phyloP scores from a whole-genome alignment of 2,329 filamentous ascomycete species.

The Penicillium sp. region DNA sequence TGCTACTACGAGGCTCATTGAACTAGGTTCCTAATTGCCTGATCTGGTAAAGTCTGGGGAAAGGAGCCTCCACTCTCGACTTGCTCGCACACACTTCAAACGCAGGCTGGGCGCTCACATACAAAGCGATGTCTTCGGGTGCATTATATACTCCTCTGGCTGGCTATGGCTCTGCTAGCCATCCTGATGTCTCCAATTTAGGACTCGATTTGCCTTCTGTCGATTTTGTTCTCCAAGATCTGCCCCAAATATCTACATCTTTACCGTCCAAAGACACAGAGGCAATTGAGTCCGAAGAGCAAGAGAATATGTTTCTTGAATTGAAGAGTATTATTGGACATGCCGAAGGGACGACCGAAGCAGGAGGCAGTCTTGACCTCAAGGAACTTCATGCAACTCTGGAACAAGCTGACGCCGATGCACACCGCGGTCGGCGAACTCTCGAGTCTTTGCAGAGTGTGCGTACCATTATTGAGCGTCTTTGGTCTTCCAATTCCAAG shows the following conservation, averaged over 20 bases:
- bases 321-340: constrained; percentile 29
- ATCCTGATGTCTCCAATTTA: neutral
- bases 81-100: neutral
- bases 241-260: constrained; percentile 18
- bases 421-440: constrained; percentile 19
- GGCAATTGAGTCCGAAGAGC: constrained; percentile 24
- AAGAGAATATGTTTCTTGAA: constrained; percentile 32
- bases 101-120: constrained; percentile 3
- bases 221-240: constrained; percentile 23
- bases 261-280: constrained; percentile 16
- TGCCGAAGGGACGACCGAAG: constrained; percentile 22
- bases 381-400: constrained; percentile 29
- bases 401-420: constrained; percentile 26
- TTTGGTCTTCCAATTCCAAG: constrained; percentile 36
- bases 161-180: constrained; percentile 3
- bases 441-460: constrained; percentile 25
- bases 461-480: constrained; percentile 27
- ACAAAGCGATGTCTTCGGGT: constrained; percentile 14
- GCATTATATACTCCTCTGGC: constrained; percentile 12
- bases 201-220: constrained; percentile 25
- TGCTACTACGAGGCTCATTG: neutral
- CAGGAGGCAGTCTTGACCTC: constrained; percentile 22
- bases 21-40: neutral
- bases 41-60: neutral
- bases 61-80: constrained; percentile 2